phyloP scores from a whole-genome alignment of 768 basidiomycete genomes.

The Pleurotus sapidus region DNA sequence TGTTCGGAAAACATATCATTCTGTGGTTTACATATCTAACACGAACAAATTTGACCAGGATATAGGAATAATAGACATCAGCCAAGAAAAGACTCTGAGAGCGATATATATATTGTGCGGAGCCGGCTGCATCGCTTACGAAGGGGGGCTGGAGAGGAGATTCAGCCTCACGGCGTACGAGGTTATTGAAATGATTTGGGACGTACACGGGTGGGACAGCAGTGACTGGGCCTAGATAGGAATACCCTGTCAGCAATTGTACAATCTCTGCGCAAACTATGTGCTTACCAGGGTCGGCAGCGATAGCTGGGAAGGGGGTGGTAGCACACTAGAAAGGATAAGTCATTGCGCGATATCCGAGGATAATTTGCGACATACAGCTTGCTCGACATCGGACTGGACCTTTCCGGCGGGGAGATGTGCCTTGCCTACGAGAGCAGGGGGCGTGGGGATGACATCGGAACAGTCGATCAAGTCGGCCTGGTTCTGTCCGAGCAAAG shows the following conservation, averaged over 20 bases:
- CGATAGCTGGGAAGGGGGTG: slow-evolving; percentile 31
- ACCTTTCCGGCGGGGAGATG: slow-evolving; percentile 30
- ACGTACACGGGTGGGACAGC: slow-evolving; percentile 4
- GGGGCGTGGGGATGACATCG: slow-evolving; percentile 38
- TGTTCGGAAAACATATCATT: neutral
- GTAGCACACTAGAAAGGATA: slow-evolving; percentile 24
- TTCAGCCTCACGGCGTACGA: neutral
- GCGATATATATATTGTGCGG: neutral
- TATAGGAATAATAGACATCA: neutral
- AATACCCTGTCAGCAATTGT: neutral
- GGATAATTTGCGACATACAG: slow-evolving; percentile 12
- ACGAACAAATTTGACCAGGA: neutral
- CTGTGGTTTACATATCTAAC: neutral
- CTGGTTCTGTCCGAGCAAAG: slow-evolving; percentile 36
- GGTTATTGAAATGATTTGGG: neutral
- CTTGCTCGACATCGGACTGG: slow-evolving; percentile 26
- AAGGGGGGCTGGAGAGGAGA: neutral
- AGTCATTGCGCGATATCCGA: slow-evolving; percentile 15
- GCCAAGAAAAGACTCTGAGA: neutral
- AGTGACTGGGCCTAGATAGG: neutral
- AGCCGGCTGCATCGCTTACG: neutral
- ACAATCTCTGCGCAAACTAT: neutral
- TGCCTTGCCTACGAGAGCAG: slow-evolving; percentile 19
- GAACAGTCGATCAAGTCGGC: slow-evolving; percentile 38
- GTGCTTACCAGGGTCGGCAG: slow-evolving; percentile 22